Evolutionary conservation across 345 rosid genomes (phyloP), one percentile per base, ranked within the genome.

Genomic region (Isatis tinctoria): DNA sequence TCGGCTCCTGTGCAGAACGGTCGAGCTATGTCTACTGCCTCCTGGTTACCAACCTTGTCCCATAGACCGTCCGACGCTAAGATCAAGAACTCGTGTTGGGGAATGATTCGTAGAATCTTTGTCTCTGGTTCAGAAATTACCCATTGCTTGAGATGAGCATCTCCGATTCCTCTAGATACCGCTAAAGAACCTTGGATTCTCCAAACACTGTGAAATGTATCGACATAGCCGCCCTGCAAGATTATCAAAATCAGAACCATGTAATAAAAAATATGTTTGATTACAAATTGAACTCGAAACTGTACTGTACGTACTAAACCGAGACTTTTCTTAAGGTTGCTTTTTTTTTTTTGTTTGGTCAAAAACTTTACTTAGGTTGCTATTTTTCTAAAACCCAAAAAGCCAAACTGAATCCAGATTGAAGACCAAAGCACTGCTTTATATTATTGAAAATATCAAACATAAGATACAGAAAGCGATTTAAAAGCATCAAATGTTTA

Each of bases 51-150:
- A 51, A 92, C 91, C 83, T 87, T 93, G 48, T 93, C 93, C 98
- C 98, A 93, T 18, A 93, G 78, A n/a, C 97, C 97, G 51, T 90
- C 97, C 0, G 97, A 88, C 5, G 98, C 98, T 61, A 93, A 77
- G 79, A 93, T 83, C 75, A 90, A 72, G 86, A 93, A 93, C 78
- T 93, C 98, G 52, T 85, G 85, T 2, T 85, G 82, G 3, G 78
- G 74, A 28, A 77, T 51, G 26, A 93, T 74, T 30, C 30, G 64
- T 4, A 86, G 2, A 10, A 79, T 60, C 74, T 77, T 83, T 13
- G 93, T 86, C 69, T 90, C 98, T 2, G 97, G 97, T 54, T 87
- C 93, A 3, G 97, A 85, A 16, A 67, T 86, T 18, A 90, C 91
- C 93, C 93, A 93, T 14, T 73, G 83, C 67, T 93, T 93, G 7